Percentiles rank a stretch among this genome's conserved stretches.
Evolutionary conservation across 2,329 filamentous ascomycete species (phyloP).

Genomic region (Pseudogymnoascus sp.): DNA sequence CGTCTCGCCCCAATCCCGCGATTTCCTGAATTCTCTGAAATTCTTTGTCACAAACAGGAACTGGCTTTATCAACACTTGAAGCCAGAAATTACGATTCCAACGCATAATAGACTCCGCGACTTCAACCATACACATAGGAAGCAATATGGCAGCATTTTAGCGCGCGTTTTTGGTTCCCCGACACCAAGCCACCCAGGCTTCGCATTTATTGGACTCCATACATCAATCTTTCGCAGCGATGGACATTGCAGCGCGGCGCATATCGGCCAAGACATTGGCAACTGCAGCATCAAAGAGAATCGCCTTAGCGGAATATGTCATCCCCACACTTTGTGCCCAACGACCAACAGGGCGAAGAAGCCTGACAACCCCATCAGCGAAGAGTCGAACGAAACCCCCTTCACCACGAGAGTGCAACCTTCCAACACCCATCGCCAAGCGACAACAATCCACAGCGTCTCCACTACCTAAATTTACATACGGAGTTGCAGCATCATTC

Average conservation of each 20-base stretch:
- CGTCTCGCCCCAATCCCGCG: neutral
- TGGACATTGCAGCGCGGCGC: constrained; percentile 6
- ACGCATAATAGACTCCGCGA: neutral
- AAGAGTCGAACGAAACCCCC: neutral
- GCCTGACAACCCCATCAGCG: neutral
- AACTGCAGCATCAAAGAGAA: neutral
- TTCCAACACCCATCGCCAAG: neutral
- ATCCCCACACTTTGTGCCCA: neutral
- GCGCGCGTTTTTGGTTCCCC: constrained; percentile 2
- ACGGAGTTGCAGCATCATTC: constrained; percentile 66
- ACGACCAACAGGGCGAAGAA: neutral
- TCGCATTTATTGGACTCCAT: neutral
- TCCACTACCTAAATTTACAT: constrained; percentile 39
- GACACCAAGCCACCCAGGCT: neutral
- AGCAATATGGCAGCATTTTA: constrained; percentile 4
- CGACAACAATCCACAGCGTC: neutral
- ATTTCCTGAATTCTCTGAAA: constrained; percentile 8
- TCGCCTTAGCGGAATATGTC: neutral
- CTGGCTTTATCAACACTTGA: neutral
- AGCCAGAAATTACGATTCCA: neutral
- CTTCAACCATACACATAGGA: neutral
- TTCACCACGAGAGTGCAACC: neutral
- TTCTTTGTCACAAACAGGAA: neutral
- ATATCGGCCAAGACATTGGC: neutral
- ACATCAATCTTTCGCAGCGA: neutral